These are phyloP conservation scores for Nyssa sinensis DNA, from an alignment of 148 eudicot species.

Conservation along the genomic window DNA sequence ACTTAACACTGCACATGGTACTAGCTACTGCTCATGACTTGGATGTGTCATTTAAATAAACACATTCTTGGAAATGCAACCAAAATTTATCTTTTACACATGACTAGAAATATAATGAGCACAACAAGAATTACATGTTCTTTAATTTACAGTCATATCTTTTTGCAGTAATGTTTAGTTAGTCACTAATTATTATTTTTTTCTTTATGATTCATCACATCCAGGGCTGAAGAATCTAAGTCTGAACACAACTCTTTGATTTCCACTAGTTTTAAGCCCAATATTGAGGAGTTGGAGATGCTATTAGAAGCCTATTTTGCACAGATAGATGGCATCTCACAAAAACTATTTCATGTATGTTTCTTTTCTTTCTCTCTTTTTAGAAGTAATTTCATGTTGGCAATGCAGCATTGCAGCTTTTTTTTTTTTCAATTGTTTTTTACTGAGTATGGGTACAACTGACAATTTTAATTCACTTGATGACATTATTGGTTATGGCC, in stretches of 20 bases:
- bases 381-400: not conserved
- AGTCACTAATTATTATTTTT: not conserved
- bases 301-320: constrained; percentile 70
- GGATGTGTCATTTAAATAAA: not conserved
- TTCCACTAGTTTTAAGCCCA: constrained; percentile 31
- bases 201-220: not conserved
- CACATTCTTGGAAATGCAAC: not conserved
- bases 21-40: not conserved
- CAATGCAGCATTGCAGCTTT: not conserved
- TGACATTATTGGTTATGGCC: too few relatives aligned
- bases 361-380: not conserved
- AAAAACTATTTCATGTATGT: constrained; percentile 48
- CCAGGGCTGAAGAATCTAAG: constrained; percentile 31
- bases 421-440: not conserved
- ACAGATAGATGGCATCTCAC: constrained; percentile 54
- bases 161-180: not conserved
- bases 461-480: not conserved
- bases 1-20: not conserved
- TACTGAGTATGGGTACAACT: too few relatives aligned
- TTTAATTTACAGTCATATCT: not conserved
- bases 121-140: not conserved
- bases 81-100: not conserved
- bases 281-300: constrained; percentile 61
- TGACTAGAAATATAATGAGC: not conserved
- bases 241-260: constrained; percentile 26